Conservation (phyloP, 768 basidiomycete genomes). For the Russula emetica region DNA sequence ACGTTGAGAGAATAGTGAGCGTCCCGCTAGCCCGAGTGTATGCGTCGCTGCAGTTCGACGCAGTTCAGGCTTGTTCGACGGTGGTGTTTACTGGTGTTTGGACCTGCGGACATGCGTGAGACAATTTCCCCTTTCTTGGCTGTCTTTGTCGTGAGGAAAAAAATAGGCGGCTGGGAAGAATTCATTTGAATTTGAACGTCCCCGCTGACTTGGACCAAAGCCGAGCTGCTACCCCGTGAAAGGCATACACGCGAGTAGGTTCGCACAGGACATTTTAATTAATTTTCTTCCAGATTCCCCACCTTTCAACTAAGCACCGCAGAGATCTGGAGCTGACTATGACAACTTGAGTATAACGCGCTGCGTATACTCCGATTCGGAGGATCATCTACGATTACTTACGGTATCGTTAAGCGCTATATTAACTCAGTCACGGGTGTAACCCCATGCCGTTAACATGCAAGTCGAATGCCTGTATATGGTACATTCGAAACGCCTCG, state of each 20-base stretch:
- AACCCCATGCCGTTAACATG: background rate
- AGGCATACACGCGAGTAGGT: too few species aligned
- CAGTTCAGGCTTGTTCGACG: background rate
- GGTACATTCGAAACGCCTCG: background rate
- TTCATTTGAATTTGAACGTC: too few species aligned
- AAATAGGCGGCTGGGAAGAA: background rate
- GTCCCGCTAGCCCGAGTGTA: background rate
- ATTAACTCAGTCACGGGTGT: background rate
- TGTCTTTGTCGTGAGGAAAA: too few species aligned
- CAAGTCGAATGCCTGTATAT: background rate
- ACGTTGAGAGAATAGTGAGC: background rate
- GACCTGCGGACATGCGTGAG: conserved; percentile 1
- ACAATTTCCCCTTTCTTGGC: background rate
- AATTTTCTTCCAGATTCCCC: background rate
- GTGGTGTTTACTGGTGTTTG: conserved; percentile 16
- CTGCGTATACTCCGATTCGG: background rate
- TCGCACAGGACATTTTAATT: background rate
- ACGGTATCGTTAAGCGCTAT: background rate
- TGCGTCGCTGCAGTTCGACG: background rate
- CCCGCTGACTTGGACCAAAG: too few species aligned
- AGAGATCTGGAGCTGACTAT: background rate
- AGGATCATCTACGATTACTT: background rate
- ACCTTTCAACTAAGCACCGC: background rate
- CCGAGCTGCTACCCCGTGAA: too few species aligned
- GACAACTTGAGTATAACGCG: background rate